These are phyloP conservation scores for Trichomonascus vanleenenianus DNA, from an alignment of 805 yeast genomes.

Conservation along the genomic window DNA sequence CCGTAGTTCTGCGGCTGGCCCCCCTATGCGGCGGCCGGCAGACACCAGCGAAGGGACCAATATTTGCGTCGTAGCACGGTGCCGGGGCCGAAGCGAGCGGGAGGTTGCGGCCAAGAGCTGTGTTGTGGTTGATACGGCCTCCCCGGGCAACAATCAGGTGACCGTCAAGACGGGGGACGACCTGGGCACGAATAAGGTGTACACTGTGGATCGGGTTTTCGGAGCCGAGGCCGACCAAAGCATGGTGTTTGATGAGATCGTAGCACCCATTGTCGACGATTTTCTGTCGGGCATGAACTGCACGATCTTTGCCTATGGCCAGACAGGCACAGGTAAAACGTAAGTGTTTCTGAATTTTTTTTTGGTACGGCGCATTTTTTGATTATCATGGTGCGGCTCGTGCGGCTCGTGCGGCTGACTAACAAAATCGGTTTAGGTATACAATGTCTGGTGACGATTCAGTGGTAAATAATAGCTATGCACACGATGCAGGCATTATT, in stretches of 20 bases:
- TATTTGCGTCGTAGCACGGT: conserved; percentile 56
- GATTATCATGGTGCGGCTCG: too few relatives aligned
- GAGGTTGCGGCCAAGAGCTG: conserved; percentile 52
- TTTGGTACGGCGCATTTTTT: too few relatives aligned
- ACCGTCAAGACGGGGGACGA: conserved; percentile 35
- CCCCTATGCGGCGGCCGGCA: neutral
- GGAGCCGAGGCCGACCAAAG: conserved; percentile 77
- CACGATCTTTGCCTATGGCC: conserved; percentile 82
- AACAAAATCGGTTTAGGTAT: conserved; percentile 6
- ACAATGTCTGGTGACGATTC: conserved; percentile 67
- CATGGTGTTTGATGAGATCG: conserved; percentile 57
- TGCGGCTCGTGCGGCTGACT: neutral
- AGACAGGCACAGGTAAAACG: conserved; percentile 88
- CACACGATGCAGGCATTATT: conserved; percentile 49
- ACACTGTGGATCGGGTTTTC: conserved; percentile 70
- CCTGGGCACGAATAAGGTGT: conserved; percentile 38
- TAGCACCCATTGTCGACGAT: conserved; percentile 56
- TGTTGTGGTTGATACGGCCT: conserved; percentile 49
- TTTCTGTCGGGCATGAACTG: conserved; percentile 71
- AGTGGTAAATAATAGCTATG: conserved; percentile 28
- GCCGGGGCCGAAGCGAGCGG: conserved; percentile 52
- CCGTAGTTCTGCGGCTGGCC: neutral
- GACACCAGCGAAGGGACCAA: conserved; percentile 31
- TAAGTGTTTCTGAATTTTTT: conserved; percentile 23
- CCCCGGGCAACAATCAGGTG: conserved; percentile 41